Percentiles rank a stretch among this genome's conserved stretches.
Evolutionary conservation across 140 eudicot genomes (phyloP).

Genomic region (Cichorium intybus): DNA sequence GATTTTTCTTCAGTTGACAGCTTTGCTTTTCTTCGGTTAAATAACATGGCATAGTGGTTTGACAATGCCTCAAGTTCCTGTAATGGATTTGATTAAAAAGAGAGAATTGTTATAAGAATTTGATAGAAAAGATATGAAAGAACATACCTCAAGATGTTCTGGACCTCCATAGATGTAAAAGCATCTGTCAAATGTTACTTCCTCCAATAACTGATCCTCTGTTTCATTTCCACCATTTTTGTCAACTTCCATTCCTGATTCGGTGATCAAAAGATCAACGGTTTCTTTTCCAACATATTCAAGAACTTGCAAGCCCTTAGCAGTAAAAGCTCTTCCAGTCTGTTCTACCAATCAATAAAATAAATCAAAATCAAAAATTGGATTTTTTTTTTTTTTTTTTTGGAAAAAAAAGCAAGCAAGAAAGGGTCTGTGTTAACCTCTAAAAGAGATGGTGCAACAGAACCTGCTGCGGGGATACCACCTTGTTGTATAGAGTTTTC

Average conservation of each 20-base stretch:
- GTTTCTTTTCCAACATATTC: constrained; percentile 97
- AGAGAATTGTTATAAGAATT: not conserved
- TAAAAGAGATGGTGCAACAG: constrained; percentile 68
- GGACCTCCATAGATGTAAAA: constrained; percentile 99
- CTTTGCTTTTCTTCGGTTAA: constrained; percentile 83
- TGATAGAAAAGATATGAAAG: not conserved
- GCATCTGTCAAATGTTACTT: constrained; percentile 82
- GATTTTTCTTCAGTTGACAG: constrained; percentile 76
- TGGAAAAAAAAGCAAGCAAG: constrained; percentile 1
- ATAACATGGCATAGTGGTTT: constrained; percentile 79
- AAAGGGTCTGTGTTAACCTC: constrained; percentile 54
- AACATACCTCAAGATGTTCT: constrained; percentile 82
- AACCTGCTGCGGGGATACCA: constrained; percentile 64
- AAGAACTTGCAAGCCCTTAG: constrained; percentile 89
- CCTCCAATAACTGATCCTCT: constrained; percentile 82
- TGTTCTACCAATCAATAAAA: constrained; percentile 21
- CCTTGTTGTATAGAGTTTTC: constrained; percentile 80
- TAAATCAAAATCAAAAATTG: not conserved
- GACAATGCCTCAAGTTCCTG: constrained; percentile 97
- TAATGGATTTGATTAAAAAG: not conserved
- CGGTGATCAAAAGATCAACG: constrained; percentile 86
- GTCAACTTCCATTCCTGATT: constrained; percentile 82
- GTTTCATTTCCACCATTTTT: constrained; percentile 42
- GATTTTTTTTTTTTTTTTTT: not conserved
- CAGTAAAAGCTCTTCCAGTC: constrained; percentile 94